Base-by-base conservation (phyloP, 2,329 filamentous ascomycete genomes). In the Nigrospora osmanthi region DNA sequence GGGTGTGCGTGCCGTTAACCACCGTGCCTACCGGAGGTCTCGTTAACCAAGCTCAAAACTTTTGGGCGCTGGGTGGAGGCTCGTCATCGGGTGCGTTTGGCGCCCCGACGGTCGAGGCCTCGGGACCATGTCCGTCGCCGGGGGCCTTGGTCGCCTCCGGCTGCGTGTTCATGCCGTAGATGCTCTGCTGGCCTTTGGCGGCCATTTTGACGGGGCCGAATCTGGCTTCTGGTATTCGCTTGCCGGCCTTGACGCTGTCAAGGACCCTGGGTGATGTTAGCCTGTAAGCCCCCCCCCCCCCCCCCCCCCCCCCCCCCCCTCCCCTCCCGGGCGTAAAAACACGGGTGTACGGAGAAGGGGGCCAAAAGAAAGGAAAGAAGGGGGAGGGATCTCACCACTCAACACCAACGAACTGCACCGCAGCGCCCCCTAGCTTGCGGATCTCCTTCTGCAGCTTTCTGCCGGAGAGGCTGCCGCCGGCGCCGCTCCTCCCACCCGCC, bases 391-490 rank as follows among this genome's bases (percentile, higher is more conserved):
- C 72, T 56, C 60, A 85, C 88, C 89, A 96, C 55, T 94, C 85
- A 23, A 83, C 87, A 42, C 75, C 80, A 44, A 96, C 85, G 62
- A 85, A 91, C 66, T 83, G 90, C 42, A 95, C 73, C 23, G 77
- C 80, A 50, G 78, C 80, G 11, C 87, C 87, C 17, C 83, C 73
- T 4, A 80, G 70, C 45, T 76, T 75, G 23, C 70, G 65, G 45
- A 94, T 85, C 68, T 95, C 90, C 62, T 79, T 87, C 54, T 95
- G 85, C 41, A 94, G 68, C 68, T 96, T 96, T 30, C 75, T 74
- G 1, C 78, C 81, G 4, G 89, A 80, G 7, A 96, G 71, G 0
- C 86, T 87, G 37, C 89, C 88, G 0, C 87, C 87, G 11, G 76
- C 78, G 38, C 81, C 82, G 28, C 53, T 52, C n/a, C 63, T 63